Evolutionary conservation across 495 filamentous ascomycete genomes (phyloP).

Genomic region (Hyaloscypha variabilis): DNA sequence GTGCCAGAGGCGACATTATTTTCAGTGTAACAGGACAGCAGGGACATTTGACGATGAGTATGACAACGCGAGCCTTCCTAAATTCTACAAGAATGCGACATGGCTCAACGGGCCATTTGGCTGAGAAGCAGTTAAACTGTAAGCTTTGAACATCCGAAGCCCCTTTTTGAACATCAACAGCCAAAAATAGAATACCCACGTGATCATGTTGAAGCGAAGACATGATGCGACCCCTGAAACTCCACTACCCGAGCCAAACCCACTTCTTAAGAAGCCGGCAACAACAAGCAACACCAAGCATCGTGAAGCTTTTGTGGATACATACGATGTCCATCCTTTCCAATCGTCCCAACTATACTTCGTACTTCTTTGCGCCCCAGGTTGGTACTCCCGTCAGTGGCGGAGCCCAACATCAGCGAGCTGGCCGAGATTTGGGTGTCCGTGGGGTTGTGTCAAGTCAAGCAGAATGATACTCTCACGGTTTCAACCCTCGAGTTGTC

Average conservation of each 20-base stretch:
- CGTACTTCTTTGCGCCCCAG: neutral
- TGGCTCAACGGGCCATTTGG: too few relatives aligned
- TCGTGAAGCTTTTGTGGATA: neutral
- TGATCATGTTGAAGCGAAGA: neutral
- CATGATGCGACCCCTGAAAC: neutral
- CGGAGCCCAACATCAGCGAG: neutral
- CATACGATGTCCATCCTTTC: neutral
- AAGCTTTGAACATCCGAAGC: too few relatives aligned
- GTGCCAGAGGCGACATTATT: too few relatives aligned
- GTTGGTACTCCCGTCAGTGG: neutral
- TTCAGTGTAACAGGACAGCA: too few relatives aligned
- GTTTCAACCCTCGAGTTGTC: constrained; percentile 21
- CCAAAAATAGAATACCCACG: neutral
- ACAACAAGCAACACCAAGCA: constrained; percentile 1
- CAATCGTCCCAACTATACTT: neutral
- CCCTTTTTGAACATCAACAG: too few relatives aligned
- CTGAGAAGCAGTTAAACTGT: too few relatives aligned
- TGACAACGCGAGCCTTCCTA: too few relatives aligned
- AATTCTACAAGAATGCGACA: too few relatives aligned
- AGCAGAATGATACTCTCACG: constrained; percentile 14
- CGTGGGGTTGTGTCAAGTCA: constrained; percentile 22
- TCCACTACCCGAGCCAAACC: neutral
- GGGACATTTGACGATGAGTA: too few relatives aligned
- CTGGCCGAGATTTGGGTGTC: constrained; percentile 2
- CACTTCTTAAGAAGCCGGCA: neutral